Base-by-base conservation (phyloP, 345 rosid genomes). In the Atalantia buxifolia region DNA sequence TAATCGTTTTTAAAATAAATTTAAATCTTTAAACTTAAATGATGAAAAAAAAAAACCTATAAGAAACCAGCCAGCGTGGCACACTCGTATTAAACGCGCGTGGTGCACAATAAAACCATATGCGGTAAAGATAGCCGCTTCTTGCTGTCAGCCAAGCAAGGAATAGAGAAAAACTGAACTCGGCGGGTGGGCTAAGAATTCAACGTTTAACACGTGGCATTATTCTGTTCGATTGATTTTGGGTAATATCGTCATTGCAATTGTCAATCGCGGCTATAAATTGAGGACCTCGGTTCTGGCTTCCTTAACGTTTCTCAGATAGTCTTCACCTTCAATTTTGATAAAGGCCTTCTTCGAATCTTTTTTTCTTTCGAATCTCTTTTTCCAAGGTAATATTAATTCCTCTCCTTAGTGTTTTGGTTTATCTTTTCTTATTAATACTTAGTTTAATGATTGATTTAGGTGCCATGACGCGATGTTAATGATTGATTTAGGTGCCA, bases 201-300 rank as follows among this genome's bases (percentile, higher is more conserved):
- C 22, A 2, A 56, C 1, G 0, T 35, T 42, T 7, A 24, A 33
- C 3, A 35, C 76, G 66, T 57, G 76, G 33, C 35, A 24, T 4
- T 13, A 0, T 10, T 57, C 33, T 57, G 3, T 22, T 59, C n/a
- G 66, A 25, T 12, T 1, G 3, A 10, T 0, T 3, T 22, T 35
- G 66, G 76, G 66, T 4, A 72, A 0, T 35, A n/a, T 57, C 16
- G 76, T 72, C 66, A 72, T 72, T 72, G 14, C 22, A 0, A n/a
- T 6, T 5, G 25, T 35, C 64, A n/a, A 22, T 35, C 14, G 1
- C 3, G 8, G 1, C 24, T 7, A 72, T 72, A 72, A 72, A n/a
- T 9, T 0, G 0, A 36, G 66, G 30, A 3, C 2, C 1, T 36
- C 53, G 1, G 3, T 0, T 5, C 28, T 35, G 1, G 0, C 0